Percentiles rank a stretch among this genome's conserved stretches.
Evolutionary conservation across 805 yeast genomes (phyloP).

Genomic region (Yamadazyma takamatsuzukensis): DNA sequence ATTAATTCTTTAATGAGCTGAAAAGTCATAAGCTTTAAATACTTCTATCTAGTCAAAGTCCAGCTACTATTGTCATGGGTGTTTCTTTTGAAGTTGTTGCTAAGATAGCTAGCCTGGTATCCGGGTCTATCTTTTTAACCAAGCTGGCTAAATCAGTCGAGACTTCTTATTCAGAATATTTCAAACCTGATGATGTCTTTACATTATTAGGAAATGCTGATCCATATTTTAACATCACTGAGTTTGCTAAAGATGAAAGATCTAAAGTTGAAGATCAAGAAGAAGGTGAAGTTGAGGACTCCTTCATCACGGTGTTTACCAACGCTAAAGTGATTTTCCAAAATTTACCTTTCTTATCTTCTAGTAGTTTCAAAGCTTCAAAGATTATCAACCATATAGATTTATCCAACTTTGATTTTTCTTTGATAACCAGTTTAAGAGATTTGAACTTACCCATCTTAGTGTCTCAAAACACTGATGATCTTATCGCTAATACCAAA

Average conservation of each 20-base stretch:
- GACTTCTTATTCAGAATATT: slow-evolving; percentile 25
- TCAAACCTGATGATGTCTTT: slow-evolving; percentile 13
- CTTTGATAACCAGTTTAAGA: slow-evolving; percentile 66
- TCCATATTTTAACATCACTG: slow-evolving; percentile 46
- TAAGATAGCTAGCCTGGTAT: slow-evolving; percentile 21
- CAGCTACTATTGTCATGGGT: slow-evolving; percentile 2
- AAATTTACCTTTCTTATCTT: slow-evolving; percentile 56
- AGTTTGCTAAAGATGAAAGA: slow-evolving; percentile 14
- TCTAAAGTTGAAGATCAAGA: slow-evolving; percentile 1
- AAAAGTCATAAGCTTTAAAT: not conserved
- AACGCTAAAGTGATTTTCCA: slow-evolving; percentile 52
- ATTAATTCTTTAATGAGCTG: not conserved
- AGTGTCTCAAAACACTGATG: slow-evolving; percentile 59
- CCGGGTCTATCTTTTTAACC: slow-evolving; percentile 38
- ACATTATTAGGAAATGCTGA: slow-evolving; percentile 47
- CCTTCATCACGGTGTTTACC: slow-evolving; percentile 41
- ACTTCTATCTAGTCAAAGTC: not conserved
- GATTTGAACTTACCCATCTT: slow-evolving; percentile 63
- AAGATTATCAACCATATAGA: slow-evolving; percentile 62
- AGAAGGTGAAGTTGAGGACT: slow-evolving; percentile 4
- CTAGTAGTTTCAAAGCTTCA: slow-evolving; percentile 28
- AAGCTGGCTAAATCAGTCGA: slow-evolving; percentile 45
- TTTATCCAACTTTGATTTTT: slow-evolving; percentile 58
- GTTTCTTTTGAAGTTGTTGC: slow-evolving; percentile 20
- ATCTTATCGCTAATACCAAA: slow-evolving; percentile 47